A percentile compares a stretch with the other conserved stretches of the same genome.
Conservation (phyloP, 768 basidiomycete genomes). For the Hirschioporus abietinus region DNA sequence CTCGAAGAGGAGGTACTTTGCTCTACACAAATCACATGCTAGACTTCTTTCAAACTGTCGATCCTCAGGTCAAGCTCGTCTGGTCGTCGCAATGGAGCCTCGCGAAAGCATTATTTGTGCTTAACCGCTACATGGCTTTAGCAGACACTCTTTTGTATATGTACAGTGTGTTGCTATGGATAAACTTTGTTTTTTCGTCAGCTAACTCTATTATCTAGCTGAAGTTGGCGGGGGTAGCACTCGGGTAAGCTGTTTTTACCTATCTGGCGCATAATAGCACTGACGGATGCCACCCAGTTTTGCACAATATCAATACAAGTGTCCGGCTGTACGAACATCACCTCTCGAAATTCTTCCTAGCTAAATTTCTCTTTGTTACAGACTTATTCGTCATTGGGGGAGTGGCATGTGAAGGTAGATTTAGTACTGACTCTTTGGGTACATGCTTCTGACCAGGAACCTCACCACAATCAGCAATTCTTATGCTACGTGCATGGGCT, state of each 20-base stretch:
- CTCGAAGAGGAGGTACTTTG: background rate
- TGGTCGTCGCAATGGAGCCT: slow-evolving; percentile 1
- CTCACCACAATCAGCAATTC: background rate
- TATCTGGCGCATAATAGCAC: background rate
- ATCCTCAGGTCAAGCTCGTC: background rate
- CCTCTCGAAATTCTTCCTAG: background rate
- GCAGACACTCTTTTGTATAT: background rate
- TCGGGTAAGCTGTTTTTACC: background rate
- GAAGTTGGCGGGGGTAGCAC: background rate
- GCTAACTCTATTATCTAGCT: background rate
- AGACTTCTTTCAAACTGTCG: background rate
- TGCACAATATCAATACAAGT: background rate
- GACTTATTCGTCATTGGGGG: background rate
- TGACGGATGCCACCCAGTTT: background rate
- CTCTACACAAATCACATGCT: background rate
- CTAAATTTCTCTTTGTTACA: background rate
- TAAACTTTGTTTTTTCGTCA: background rate
- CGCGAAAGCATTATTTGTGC: slow-evolving; percentile 1
- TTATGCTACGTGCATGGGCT: background rate
- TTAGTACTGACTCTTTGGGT: background rate
- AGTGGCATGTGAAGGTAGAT: background rate
- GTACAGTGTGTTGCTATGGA: background rate
- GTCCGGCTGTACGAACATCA: background rate
- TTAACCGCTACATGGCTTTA: slow-evolving; percentile 2
- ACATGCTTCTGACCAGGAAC: background rate